Base-by-base conservation (phyloP, 2,329 filamentous ascomycete genomes). In the Lasiodiplodia sp. region DNA sequence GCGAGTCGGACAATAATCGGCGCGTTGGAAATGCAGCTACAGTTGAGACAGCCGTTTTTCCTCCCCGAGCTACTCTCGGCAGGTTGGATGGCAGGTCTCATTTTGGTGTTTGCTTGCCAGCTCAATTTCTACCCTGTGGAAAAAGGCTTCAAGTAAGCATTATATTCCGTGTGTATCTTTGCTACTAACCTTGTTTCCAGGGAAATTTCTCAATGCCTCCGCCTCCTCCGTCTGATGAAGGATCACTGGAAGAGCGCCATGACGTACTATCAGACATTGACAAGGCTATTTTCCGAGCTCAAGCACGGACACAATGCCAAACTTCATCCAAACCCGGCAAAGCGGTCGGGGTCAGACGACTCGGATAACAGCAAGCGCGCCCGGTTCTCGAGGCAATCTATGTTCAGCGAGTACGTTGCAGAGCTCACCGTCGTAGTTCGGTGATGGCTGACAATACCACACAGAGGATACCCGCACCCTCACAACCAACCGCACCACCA, bases 1-100 rank as follows among this genome's bases (percentile, higher is more conserved):
- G 67, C 67, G 38, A 58, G 51, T 31, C 38, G 67, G 25, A 65
- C 58, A 16, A 57, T 68, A 8, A 56, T 68, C 23, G 40, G 47
- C n/a, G 67, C 58, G n/a, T 49, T 68, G 21, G 67, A 65, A 28
- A 64, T 68, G 67, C 67, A 68, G 37, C n/a, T 68, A 25, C 58
- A 56, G n/a, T 38, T 68, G 11, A 52, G 60, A 11, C 67, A 68
- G 38, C 67, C 67, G 4, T 64, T 68, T n/a, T 68, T 65, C 40
- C 51, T 68, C 10, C 67, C 67, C 7, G 67, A 68, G 23, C 21
- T 68, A 11, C 58, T 68, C 14, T 68, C 67, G 2, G 67, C 67
- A 10, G 60, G 37, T 4, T 68, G 67, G 67, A 68, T 68, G 67
- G 67, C 67, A 8, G 67, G 67, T 38, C 52, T 68, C 10, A 68